Evolutionary conservation across 805 yeast genomes (phyloP), one percentile per base, ranked within the genome.

Genomic region (Candida ascalaphidarum): DNA sequence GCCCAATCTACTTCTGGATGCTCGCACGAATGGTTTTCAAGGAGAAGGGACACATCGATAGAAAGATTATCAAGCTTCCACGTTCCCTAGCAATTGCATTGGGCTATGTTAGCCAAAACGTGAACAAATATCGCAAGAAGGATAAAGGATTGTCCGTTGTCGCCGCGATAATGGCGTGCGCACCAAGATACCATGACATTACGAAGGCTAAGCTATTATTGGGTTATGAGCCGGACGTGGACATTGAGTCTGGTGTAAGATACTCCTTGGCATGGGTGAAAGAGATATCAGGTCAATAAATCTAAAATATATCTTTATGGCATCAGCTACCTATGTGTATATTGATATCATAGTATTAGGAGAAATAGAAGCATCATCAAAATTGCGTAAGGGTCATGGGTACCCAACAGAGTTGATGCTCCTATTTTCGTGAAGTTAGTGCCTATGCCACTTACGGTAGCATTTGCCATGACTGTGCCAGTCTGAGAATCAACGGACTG

Each of bases 11-110:
- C 55, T 92, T 92, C 56, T 92, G 97, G 96, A 84, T 96, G 3
- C 65, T 92, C 43, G 96, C 96, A 7, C 74, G 96, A 48, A 81
- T 94, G 2, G 94, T 92, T 15, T 92, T 97, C 97, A 89, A 89
- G 52, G 88, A 89, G 14, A 96, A 86, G 56, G 96, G 96, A 3
- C 81, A 78, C 47, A 69, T 83, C 31, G 92, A 81, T 40, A 68
- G 68, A 17, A 65, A 56, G 29, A 78, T 75, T 40, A 75, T 84
- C 39, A 86, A 75, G 13, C 66, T 92, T 33, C 67, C 68, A 26
- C 72, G 81, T 44, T 74, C 81, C 0, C 58, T 84, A n/a, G 97
- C 95, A 2, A 68, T 92, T 34, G 69, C 63, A 2, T 76, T 80
- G 22, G 96, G 96, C 11, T 81, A 83, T 46, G 52, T 85, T 22